Base-by-base conservation (phyloP, 345 rosid species). In the Lenwebbia sp. region DNA sequence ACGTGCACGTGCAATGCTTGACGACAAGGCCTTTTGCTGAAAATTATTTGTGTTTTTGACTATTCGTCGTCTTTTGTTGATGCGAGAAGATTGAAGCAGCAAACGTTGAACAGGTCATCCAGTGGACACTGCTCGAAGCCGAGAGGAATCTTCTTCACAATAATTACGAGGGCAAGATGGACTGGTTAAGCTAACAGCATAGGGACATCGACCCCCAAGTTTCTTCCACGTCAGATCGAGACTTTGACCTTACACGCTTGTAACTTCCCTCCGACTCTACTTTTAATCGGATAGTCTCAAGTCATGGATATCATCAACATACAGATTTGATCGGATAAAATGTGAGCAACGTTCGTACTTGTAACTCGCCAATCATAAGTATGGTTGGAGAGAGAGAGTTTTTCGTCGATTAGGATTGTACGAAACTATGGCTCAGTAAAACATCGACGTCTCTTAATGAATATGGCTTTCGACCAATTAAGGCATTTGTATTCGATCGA, bases 71-170 rank as follows among this genome's bases (percentile, higher is more conserved):
- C 49, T 19, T 65, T 13, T 13, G 47, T 28, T 26, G n/a, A 8
- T 41, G 54, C 85, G 81, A 88, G 88, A 51, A 95, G 98, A 88
- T 90, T 40, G 90, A 83, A 87, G 95, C 87, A 41, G 94, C 82
- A 76, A 91, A 90, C 60, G 86, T 93, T 55, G 93, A 93, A 85
- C 85, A 87, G 23, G 92, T 60, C 54, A 91, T 95, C 76, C 87
- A 88, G 54, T 84, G 81, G 83, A 86, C 90, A 40, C 89, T 96
- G 40, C 86, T 86, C 4, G 93, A 92, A 84, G 89, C 83, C 58
- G 92, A 92, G 85, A 41, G 90, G 93, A 86, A 92, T 44, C 85
- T 85, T 58, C 86, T 9, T 15, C 55, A 30, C 40, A 37, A 25
- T 37, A 70, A 40, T 40, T 37, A 4, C 81, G 25, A 70, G 47